Conservation (phyloP, 768 basidiomycete genomes). For the Mycena epipterygia region DNA sequence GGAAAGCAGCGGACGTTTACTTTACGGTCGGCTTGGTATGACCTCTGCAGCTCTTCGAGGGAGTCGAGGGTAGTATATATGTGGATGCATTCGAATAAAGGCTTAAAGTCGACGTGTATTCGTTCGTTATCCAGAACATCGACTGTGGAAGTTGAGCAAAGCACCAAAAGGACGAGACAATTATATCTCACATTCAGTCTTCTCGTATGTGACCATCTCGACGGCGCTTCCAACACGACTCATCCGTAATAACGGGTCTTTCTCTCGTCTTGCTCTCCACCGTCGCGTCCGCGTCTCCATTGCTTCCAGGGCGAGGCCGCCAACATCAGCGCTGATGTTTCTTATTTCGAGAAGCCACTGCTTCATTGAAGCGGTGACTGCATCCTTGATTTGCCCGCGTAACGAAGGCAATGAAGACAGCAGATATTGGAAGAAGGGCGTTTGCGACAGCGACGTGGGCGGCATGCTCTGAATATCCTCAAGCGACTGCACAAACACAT, state of each 20-base stretch:
- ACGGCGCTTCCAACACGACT: conserved; percentile 92
- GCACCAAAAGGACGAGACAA: not conserved
- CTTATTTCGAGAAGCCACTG: conserved; percentile 97
- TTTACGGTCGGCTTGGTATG: conserved; percentile 98
- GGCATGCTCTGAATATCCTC: conserved; percentile 96
- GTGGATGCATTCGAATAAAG: conserved; percentile 96
- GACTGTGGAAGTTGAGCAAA: conserved; percentile 60
- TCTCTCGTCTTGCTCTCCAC: conserved; percentile 89
- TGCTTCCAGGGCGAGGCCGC: conserved; percentile 87
- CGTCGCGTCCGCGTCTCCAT: conserved; percentile 88
- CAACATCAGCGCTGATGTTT: conserved; percentile 88
- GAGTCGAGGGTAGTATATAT: conserved; percentile 94
- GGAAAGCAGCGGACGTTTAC: conserved; percentile 50
- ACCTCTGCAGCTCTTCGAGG: conserved; percentile 90
- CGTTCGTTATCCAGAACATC: conserved; percentile 94
- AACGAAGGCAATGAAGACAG: conserved; percentile 93
- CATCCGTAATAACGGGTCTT: conserved; percentile 81
- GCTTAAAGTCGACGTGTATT: conserved; percentile 92
- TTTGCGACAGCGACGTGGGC: conserved; percentile 89
- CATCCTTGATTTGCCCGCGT: conserved; percentile 90
- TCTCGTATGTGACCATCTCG: conserved; percentile 92
- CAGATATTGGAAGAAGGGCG: conserved; percentile 93
- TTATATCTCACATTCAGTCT: conserved; percentile 87
- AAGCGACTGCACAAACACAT: conserved; percentile 74
- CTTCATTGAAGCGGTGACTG: conserved; percentile 95